Evolutionary conservation across 1,139 yeast genomes (phyloP).

Genomic region (Geotrichum histeridarum): DNA sequence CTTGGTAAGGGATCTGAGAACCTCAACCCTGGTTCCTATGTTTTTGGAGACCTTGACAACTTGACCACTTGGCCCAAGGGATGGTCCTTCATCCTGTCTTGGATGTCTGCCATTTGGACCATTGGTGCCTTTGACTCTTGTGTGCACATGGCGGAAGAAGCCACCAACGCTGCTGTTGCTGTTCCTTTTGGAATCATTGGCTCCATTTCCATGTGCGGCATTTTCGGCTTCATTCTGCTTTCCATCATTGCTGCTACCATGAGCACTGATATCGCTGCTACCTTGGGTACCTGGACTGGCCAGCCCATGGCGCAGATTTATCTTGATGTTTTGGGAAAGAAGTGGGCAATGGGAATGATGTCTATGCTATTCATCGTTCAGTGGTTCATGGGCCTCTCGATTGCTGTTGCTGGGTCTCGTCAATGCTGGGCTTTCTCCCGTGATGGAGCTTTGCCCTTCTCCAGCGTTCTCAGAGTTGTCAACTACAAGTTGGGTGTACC

Average conservation of each 20-base stretch:
- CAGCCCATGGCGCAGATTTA: conserved; percentile 55
- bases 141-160: conserved; percentile 67
- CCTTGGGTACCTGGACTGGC: conserved; percentile 33
- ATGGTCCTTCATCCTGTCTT: conserved; percentile 56
- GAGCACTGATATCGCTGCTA: conserved; percentile 45
- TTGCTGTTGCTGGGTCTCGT: conserved; percentile 78
- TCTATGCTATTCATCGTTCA: conserved; percentile 32
- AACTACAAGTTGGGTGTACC: conserved; percentile 53
- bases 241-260: conserved; percentile 55
- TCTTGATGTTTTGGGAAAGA: conserved; percentile 59
- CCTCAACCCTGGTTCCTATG: conserved; percentile 40
- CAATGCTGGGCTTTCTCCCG: conserved; percentile 83
- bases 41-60: conserved; percentile 55
- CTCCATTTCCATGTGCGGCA: conserved; percentile 54
- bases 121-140: conserved; percentile 59
- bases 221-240: conserved; percentile 55
- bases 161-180: conserved; percentile 56
- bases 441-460: conserved; percentile 79
- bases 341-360: conserved; percentile 51
- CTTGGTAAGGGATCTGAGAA: conserved; percentile 26
- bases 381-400: conserved; percentile 60
- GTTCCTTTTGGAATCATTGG: conserved; percentile 61
- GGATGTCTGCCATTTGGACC: conserved; percentile 54
- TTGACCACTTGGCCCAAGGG: conserved; percentile 59
- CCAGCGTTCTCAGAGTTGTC: conserved; percentile 48